Conservation (phyloP, 495 filamentous ascomycete species). For the Trichoderma parareesei region DNA sequence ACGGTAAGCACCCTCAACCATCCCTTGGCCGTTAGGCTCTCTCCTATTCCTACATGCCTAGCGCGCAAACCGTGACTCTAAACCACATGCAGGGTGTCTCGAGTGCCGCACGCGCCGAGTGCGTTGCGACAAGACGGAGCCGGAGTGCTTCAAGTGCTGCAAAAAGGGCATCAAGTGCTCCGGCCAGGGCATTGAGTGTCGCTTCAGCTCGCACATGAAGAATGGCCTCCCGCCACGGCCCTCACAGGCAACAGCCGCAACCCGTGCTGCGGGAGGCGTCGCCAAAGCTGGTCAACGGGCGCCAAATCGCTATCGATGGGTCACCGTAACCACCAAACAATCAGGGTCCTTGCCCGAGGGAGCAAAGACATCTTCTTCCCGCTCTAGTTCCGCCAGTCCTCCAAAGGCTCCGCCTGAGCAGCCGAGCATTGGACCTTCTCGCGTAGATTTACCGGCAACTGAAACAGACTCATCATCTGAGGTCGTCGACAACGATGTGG, state of each 20-base stretch:
- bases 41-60: background rate
- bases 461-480: background rate
- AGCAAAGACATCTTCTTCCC: background rate
- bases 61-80: background rate
- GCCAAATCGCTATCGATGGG: background rate
- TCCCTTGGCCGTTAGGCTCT: background rate
- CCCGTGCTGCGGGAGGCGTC: background rate
- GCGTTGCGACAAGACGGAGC: constrained; percentile 8
- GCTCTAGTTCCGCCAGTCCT: background rate
- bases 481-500: background rate
- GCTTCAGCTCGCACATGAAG: constrained; percentile 5
- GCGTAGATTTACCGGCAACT: background rate
- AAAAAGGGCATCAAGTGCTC: constrained; percentile 8
- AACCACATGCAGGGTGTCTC: background rate
- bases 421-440: background rate
- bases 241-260: background rate
- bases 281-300: background rate
- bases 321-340: background rate
- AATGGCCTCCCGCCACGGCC: background rate
- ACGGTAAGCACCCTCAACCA: background rate
- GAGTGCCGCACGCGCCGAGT: constrained; percentile 8
- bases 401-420: background rate
- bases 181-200: background rate
- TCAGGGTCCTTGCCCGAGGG: background rate
- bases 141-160: constrained; percentile 4